Evolutionary conservation across 164 flowering plant species (phyloP), one percentile per base, ranked within the genome.

Genomic region (Vitis rupestris): DNA sequence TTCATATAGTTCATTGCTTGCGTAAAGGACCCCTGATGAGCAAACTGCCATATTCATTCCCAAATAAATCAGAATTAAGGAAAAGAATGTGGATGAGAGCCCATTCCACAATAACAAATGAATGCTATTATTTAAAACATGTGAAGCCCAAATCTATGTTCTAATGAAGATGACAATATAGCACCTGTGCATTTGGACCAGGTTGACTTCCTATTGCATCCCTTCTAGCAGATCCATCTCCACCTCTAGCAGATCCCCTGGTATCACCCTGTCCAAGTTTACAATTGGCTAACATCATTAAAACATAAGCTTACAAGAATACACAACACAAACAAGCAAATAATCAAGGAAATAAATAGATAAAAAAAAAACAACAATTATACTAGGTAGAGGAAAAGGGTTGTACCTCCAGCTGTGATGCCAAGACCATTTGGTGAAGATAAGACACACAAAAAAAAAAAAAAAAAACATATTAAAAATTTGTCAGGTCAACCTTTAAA

Each of bases 241-340:
- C 81, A 73, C 77, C 73, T 57, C 76, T 85, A 2, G 79, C 85
- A 59, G 93, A 83, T 50, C 88, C 90, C 78, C 82, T 87, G 16
- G 89, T 71, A 61, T 88, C 93, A 62, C 90, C 89, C 93, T 88
- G 66, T 17, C 44, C 73, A 15, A 73, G 19, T 63, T 15, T 30
- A 66, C 14, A 67, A 10, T 48, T 61, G 8, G 10, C 23, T 55
- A 14, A 14, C 13, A 59, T 30, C n/a, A 61, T 12, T 65, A 3
- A 37, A 37, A 37, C 44, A 2, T 14, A 13, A 12, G 7, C 50
- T 14, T 17, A 27, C 44, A 53, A 37, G 44, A n/a, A 27, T 17
- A 37, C 51, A 16, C 50, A 8, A 59, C 30, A 61, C 29, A 61
- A 71, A 29, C n/a, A 49, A 47, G 17, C 16, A 71, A 5, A 48